phyloP scores from a whole-genome alignment of 306 rosid species.

The Pyrus bretschneideri region DNA sequence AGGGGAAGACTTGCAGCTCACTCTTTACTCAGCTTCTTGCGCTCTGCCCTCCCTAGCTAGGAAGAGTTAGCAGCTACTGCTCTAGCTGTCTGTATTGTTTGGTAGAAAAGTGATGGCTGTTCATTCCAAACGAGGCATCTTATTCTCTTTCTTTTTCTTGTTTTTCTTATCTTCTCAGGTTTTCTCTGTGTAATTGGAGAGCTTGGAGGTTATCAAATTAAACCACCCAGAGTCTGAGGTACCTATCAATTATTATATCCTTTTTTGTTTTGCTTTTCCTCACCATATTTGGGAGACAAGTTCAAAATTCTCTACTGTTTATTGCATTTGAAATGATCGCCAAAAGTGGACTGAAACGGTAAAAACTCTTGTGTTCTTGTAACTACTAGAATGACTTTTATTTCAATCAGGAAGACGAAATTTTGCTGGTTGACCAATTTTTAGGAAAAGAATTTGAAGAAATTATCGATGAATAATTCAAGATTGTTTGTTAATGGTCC shows the following conservation, averaged over 20 bases:
- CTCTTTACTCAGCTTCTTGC: background rate
- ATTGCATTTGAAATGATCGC: background rate
- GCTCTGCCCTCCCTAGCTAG: background rate
- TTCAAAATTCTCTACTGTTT: background rate
- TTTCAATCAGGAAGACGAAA: background rate
- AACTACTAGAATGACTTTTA: background rate
- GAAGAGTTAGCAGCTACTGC: background rate
- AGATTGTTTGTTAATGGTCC: background rate
- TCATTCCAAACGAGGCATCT: conserved; percentile 6
- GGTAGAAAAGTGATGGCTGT: conserved; percentile 14
- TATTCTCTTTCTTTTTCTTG: background rate
- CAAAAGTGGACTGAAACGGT: conserved; percentile 5
- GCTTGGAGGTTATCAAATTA: background rate
- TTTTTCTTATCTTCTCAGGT: background rate
- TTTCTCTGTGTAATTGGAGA: background rate
- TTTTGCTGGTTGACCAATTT: background rate
- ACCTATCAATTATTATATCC: background rate
- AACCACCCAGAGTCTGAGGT: conserved; percentile 23
- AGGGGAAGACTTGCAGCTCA: background rate
- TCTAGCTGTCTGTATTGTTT: background rate
- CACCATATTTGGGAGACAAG: background rate
- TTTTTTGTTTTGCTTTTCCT: background rate
- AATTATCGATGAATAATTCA: background rate
- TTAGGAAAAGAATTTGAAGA: background rate
- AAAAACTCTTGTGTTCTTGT: background rate